Base-by-base conservation (phyloP, 2,329 filamentous ascomycete species). In the Trichophaea hybrida region DNA sequence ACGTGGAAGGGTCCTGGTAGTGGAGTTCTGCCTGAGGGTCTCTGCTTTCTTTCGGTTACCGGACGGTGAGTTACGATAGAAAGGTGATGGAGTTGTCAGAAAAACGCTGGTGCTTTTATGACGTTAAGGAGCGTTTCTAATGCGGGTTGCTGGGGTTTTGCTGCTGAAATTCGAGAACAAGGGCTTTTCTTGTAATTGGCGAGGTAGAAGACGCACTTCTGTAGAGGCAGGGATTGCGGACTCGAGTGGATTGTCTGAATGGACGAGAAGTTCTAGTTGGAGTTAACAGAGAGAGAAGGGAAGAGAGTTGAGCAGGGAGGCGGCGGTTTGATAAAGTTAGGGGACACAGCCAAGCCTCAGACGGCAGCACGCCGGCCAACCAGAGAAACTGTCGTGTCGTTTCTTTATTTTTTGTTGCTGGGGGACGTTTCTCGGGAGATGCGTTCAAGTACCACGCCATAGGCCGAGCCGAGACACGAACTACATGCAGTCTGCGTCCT, bases 151-250 rank as follows among this genome's bases (percentile, higher is more conserved):
- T 15, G 60, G 51, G 53, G 53, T 44, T 52, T 32, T 50, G 57
- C 55, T 63, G 61, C 55, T 54, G 60, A 59, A 55, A 57, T 59
- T 61, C 37, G 59, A 34, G 57, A 43, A 62, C 57, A 62, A 51
- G 53, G 58, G 59, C 60, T 60, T 43, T 55, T 61, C 59, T 58
- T 62, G 57, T 56, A 56, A 61, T 64, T 64, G 61, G 55, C 61
- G 40, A 55, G 59, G 50, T 58, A 57, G 61, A 64, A 64, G 61
- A 64, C 61, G 60, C 61, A 64, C 61, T 64, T 60, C 60, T 60
- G 49, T 53, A 43, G 48, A 31, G 17, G 38, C 35, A 31, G 33
- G 34, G 51, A 53, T 52, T 40, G 43, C 59, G 58, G 57, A 57
- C 52, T 61, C 44, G 49, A 63, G 54, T 61, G 54, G 56, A 59